Conservation (phyloP, 2,329 filamentous ascomycete species). For the Coniosporium tulheliwenetii region DNA sequence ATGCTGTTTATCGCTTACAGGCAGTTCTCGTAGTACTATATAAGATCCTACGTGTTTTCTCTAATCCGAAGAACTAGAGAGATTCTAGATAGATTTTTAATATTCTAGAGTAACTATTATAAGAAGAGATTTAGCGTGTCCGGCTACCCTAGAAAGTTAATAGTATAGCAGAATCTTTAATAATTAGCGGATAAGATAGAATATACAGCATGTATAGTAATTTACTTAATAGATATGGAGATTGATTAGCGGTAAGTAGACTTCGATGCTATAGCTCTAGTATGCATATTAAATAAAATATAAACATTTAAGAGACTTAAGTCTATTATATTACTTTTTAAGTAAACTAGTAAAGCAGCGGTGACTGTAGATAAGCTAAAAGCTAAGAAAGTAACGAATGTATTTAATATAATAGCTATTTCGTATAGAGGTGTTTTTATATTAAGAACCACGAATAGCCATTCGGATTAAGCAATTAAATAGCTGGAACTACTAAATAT, state of each 20-base stretch:
- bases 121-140: constrained; percentile 1
- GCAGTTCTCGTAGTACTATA: not conserved
- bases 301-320: not conserved
- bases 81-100: not conserved
- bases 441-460: not conserved
- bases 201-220: not conserved
- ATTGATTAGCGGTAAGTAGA: not conserved
- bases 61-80: constrained; percentile 1
- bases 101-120: constrained; percentile 1
- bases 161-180: constrained; percentile 1
- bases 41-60: not conserved
- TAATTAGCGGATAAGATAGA: not conserved
- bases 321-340: not conserved
- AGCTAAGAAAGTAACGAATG: not conserved
- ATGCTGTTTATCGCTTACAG: not conserved
- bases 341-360: not conserved
- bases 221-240: not conserved
- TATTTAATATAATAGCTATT: not conserved
- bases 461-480: not conserved
- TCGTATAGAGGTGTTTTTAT: not conserved
- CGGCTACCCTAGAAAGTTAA: constrained; percentile 1
- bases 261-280: not conserved
- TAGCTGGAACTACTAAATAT: not conserved
- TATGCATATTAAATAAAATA: not conserved
- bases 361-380: not conserved